Conservation (phyloP, 2,329 filamentous ascomycete species). For the Fusarium drepaniforme region DNA sequence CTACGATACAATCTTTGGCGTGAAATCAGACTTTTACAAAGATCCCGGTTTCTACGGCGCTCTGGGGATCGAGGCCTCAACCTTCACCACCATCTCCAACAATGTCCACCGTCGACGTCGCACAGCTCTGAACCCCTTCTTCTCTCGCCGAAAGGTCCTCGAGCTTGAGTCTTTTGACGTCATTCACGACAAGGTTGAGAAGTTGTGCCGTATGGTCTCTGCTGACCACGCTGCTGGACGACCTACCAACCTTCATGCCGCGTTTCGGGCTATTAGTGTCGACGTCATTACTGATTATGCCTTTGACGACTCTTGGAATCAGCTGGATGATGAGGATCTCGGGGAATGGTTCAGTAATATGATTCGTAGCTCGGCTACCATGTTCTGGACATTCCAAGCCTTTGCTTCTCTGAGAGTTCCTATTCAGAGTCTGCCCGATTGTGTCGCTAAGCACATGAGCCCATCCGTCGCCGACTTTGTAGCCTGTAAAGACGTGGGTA, state of each 20-base stretch:
- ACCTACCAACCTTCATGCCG: slow-evolving; percentile 18
- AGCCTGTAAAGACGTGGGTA: background rate
- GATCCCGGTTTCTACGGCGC: slow-evolving; percentile 15
- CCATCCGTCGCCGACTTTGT: slow-evolving; percentile 18
- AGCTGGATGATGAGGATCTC: slow-evolving; percentile 19
- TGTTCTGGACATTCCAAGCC: slow-evolving; percentile 21
- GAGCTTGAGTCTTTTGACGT: slow-evolving; percentile 48
- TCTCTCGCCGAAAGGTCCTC: slow-evolving; percentile 54
- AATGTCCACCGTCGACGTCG: slow-evolving; percentile 56
- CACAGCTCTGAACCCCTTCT: slow-evolving; percentile 56
- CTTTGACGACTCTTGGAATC: slow-evolving; percentile 31
- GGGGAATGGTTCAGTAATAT: slow-evolving; percentile 27
- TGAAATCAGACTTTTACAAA: slow-evolving; percentile 27
- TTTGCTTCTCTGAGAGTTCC: slow-evolving; percentile 6
- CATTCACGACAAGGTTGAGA: slow-evolving; percentile 48
- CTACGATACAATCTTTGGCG: slow-evolving; percentile 33
- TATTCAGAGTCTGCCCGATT: slow-evolving; percentile 9
- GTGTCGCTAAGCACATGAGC: slow-evolving; percentile 5
- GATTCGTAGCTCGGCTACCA: slow-evolving; percentile 8
- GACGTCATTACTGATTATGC: slow-evolving; percentile 34
- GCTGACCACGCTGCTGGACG: background rate
- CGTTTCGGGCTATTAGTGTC: slow-evolving; percentile 26
- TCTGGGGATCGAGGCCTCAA: slow-evolving; percentile 32
- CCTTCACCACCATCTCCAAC: slow-evolving; percentile 51
- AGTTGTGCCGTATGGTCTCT: slow-evolving; percentile 36